Conservation (phyloP, 805 yeast species). For the Starmerella floricola region DNA sequence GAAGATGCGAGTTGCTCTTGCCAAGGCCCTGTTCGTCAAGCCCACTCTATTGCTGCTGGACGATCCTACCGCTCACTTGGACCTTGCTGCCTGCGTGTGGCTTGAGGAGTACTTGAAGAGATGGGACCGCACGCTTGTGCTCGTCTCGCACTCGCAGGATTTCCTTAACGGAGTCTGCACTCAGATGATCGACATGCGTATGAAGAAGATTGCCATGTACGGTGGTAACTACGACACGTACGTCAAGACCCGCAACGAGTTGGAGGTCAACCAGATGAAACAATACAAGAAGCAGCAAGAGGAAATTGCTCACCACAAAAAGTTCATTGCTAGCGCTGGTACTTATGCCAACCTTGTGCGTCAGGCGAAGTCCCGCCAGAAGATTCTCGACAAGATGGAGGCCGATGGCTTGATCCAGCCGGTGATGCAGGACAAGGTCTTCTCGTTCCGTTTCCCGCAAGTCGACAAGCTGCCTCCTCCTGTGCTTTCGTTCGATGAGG, state of each 20-base stretch:
- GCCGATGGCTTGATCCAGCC: constrained; percentile 91
- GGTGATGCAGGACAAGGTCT: constrained; percentile 85
- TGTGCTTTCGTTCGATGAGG: constrained; percentile 90
- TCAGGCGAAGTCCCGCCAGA: constrained; percentile 98
- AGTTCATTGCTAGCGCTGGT: constrained; percentile 99
- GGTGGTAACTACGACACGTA: constrained; percentile 99
- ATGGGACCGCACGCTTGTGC: constrained; percentile 83
- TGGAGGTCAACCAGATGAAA: constrained; percentile 96
- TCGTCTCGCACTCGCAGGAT: constrained; percentile 98
- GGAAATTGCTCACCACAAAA: constrained; percentile 95
- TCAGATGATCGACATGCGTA: constrained; percentile 96
- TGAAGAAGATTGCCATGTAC: constrained; percentile 56
- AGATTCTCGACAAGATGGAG: constrained; percentile 98
- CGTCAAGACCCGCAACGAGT: constrained; percentile 83
- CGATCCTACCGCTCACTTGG: constrained; percentile 99
- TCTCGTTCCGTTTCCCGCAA: constrained; percentile 85
- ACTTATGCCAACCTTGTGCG: constrained; percentile 96
- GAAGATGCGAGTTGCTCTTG: constrained; percentile 99
- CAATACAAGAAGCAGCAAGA: constrained; percentile 96
- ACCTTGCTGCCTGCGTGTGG: constrained; percentile 99
- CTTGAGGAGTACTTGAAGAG: constrained; percentile 92
- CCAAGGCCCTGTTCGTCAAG: constrained; percentile 94
- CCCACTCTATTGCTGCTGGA: constrained; percentile 89
- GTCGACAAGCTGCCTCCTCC: constrained; percentile 98
- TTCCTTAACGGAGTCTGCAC: constrained; percentile 98